phyloP scores from a whole-genome alignment of 768 basidiomycete species.

The Xerocomellus intermedius region DNA sequence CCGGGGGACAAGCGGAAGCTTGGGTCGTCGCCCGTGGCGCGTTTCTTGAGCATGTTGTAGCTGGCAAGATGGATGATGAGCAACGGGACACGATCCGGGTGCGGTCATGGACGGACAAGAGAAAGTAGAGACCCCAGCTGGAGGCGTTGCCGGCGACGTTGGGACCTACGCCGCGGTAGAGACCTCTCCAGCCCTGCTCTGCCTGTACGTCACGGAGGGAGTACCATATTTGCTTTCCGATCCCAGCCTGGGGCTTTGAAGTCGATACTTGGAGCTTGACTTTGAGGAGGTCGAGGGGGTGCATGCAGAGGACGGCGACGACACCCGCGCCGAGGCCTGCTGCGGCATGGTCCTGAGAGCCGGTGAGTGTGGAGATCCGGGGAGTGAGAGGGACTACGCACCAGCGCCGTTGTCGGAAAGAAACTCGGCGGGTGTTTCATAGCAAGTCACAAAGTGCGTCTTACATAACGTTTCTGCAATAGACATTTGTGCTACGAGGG shows the following conservation, averaged over 20 bases:
- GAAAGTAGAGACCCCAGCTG: conserved; percentile 97
- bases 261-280: conserved; percentile 90
- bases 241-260: conserved; percentile 51
- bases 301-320: conserved; percentile 92
- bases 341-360: conserved; percentile 85
- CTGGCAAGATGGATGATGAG: conserved; percentile 39
- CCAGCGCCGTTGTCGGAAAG: conserved; percentile 40
- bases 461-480: too few species aligned
- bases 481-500: too few species aligned
- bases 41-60: conserved; percentile 91
- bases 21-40: conserved; percentile 66
- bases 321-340: conserved; percentile 93
- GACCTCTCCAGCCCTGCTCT: conserved; percentile 74
- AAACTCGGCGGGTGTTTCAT: conserved; percentile 40
- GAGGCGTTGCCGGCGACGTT: conserved; percentile 95
- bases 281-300: conserved; percentile 95
- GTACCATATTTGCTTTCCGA: conserved; percentile 74
- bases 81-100: neutral
- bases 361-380: neutral
- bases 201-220: conserved; percentile 72
- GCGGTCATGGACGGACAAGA: conserved; percentile 64
- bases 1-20: conserved; percentile 67
- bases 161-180: conserved; percentile 87
- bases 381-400: neutral
- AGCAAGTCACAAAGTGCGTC: neutral